Base-by-base conservation (phyloP, 1,284 basidiomycete species). In the Jaminaea rosea region DNA sequence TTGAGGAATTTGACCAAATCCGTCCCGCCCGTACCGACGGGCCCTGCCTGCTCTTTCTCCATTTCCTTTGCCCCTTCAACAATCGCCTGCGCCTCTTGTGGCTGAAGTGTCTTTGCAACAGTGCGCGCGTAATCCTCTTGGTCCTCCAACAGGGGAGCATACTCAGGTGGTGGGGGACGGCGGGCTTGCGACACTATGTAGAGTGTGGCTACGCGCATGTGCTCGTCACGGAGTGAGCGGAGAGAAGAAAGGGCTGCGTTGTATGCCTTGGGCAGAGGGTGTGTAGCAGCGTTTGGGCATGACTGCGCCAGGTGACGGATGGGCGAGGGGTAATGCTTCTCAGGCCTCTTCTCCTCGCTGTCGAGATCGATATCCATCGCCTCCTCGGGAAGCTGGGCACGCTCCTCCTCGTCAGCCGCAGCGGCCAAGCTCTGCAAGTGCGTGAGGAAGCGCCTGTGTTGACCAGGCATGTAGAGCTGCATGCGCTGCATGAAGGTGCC, bases 391-490 rank as follows among this genome's bases (percentile, higher is more conserved):
- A 32, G 28, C 5, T 36, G 34, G 1, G 29, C 39, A n/a, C 23
- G 34, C 24, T 39, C 42, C n/a, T n/a, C n/a, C n/a, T n/a, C n/a
- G n/a, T n/a, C n/a, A n/a, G n/a, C n/a, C n/a, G n/a, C n/a, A 21
- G 37, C 31, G 10, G 41, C 28, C 15, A 57, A 47, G 44, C 51
- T 62, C 49, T 62, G 78, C 49, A 97, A 81, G 68, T 94, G 88
- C 41, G 80, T 79, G 32, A 97, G 80, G 78, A 97, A 97, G 17
- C 81, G 79, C 39, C 92, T 85, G 75, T 97, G 93, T 47, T 67
- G 65, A 21, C 59, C 57, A 1, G 68, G 58, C 58, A 60, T 60
- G 47, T 60, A 60, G n/a, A 50, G 36, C 23, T 49, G 47, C 58
- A 60, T 60, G 19, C 48, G 32, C 51, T 67, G 62, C 69, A 72